Evolutionary conservation across 345 rosid genomes (phyloP), one percentile per base, ranked within the genome.

Genomic region (Murraya koenigii): DNA sequence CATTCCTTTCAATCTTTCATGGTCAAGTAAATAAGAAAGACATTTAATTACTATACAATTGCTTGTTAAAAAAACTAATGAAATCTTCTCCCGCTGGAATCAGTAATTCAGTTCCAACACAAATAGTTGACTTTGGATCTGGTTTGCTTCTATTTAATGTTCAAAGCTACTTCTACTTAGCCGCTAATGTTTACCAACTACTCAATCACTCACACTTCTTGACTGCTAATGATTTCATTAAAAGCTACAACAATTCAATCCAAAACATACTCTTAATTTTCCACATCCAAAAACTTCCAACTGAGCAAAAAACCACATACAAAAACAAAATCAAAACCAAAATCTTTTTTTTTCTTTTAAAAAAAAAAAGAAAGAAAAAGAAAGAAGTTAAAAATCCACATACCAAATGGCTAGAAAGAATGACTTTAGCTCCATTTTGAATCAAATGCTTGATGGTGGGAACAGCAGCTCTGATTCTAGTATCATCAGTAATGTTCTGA

Each of bases 371-470:
- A 65, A 25, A 66, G 20, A 8, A 33, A 60, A 63, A 58, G 11
- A 49, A 26, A 10, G 38, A 54, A 22, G n/a, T 17, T 52, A 6
- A 23, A 41, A 78, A 11, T 20, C 62, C 54, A 14, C 82, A 62
- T 80, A 96, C 99, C 97, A 96, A 81, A 80, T 96, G 99, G 79
- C 95, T 96, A 68, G 97, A 96, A 74, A 96, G 99, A 81, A 96
- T 85, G 83, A 96, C 98, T 84, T 89, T 94, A 78, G 99, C 97
- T 30, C 98, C 98, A 44, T 94, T 92, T 17, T 78, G 79, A 69
- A 90, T 94, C 92, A 96, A 86, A 80, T 94, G 88, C 91, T 96
- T 94, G 86, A 96, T 94, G 35, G 99, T 94, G n/a, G 99, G 99
- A 60, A 96, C 36, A 49, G 99, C 99, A 30, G 98, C 98, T 35